phyloP scores from a whole-genome alignment of 805 yeast genomes.

The Sugiyamaella boreocaroliniensis region DNA sequence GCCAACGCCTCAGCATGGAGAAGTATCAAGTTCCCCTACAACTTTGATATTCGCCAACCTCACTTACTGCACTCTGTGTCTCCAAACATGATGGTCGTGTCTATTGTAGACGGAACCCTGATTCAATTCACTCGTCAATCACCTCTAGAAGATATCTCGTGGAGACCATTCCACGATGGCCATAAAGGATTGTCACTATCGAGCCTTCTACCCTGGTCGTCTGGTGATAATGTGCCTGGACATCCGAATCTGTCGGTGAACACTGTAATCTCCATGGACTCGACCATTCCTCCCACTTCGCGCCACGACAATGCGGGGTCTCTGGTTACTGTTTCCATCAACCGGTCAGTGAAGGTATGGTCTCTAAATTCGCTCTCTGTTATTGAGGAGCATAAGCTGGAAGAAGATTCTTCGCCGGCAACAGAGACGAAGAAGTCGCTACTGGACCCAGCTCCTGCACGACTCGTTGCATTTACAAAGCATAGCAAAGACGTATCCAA shows the following conservation, averaged over 20 bases:
- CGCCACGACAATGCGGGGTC: conserved; percentile 23
- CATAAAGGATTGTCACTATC: conserved; percentile 13
- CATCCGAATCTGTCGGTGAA: conserved; percentile 37
- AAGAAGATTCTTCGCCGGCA: conserved; percentile 1
- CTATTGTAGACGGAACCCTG: conserved; percentile 73
- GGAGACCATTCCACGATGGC: conserved; percentile 29
- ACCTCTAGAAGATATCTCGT: conserved; percentile 32
- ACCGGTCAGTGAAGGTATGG: conserved; percentile 56
- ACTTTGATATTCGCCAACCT: conserved; percentile 53
- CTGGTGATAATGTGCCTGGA: conserved; percentile 35
- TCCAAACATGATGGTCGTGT: conserved; percentile 42
- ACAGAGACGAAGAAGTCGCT: conserved; percentile 11
- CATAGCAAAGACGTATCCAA: not conserved
- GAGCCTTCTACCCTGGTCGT: conserved; percentile 30
- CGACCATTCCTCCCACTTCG: not conserved
- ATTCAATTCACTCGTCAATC: conserved; percentile 30
- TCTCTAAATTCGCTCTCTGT: conserved; percentile 35
- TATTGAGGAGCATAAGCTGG: conserved; percentile 20
- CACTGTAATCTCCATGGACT: conserved; percentile 33
- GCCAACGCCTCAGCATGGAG: conserved; percentile 46
- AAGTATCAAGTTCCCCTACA: conserved; percentile 59
- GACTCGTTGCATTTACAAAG: conserved; percentile 21
- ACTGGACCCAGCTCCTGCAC: conserved; percentile 31
- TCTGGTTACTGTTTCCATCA: conserved; percentile 47
- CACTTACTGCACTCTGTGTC: conserved; percentile 45